Base-by-base conservation (phyloP, 805 yeast species). In the Saccharomycopsis fodiens region DNA sequence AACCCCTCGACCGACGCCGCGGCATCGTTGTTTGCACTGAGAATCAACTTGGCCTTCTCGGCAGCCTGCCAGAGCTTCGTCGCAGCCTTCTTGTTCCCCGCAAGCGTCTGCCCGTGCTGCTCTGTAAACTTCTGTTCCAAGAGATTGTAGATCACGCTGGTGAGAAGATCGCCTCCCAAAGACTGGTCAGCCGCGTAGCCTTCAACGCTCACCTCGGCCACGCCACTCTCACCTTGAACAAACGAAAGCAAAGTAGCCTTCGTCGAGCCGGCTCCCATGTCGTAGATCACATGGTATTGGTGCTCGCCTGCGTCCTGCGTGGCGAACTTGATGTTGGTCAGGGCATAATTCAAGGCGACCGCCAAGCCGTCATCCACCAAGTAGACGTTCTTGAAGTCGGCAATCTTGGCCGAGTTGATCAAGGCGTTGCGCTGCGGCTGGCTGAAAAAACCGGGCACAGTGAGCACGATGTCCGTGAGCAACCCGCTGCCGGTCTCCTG, bases 281-380 rank as follows among this genome's bases (percentile, higher is more conserved):
- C 98, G 59, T 82, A 87, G 30, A 93, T 73, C 41, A 87, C 59
- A 58, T 85, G 85, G 56, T 78, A 72, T 54, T 76, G 77, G 46
- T 69, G 73, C 2, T 69, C 71, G 2, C 60, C 61, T 10, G 57
- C 55, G n/a, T 17, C 21, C 16, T 16, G 17, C 12, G 35, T 21
- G 25, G 68, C 68, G 41, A 77, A 70, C 5, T 61, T 59, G 44
- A 48, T 45, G 25, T 51, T 48, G 38, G 74, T 71, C 27, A 84
- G 70, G 1, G 86, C 85, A 60, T 78, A 89, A 57, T 87, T 85
- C 37, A 85, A 64, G 1, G 95, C 96, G 13, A 86, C 87, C 2
- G 97, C 93, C n/a, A 86, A 65, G 13, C 96, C 97, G 60, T 91
- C 97, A 57, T 85, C 89, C 2, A 89, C 84, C 45, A 91, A 67